Base-by-base conservation (phyloP, 2,329 filamentous ascomycete species). In the Colletotrichum paranaense region DNA sequence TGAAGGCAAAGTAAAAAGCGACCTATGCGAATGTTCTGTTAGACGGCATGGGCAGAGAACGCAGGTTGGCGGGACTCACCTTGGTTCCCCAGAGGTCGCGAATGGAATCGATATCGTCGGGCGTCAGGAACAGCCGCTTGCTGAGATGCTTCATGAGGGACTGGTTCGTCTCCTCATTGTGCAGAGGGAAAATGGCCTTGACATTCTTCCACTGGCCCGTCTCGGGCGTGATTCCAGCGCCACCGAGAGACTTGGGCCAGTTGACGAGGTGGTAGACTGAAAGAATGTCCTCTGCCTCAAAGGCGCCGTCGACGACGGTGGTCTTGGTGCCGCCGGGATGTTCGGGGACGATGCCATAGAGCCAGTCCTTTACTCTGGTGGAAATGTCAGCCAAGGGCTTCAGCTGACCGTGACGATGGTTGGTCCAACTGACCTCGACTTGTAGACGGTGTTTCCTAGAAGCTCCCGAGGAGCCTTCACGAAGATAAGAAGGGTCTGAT, bases 1-100 rank as follows among this genome's bases (percentile, higher is more conserved):
- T 92, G 77, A 95, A 95, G n/a, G 93, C 93, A 79, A 94, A 95
- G 82, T 95, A 95, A 78, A 93, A 95, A 3, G 92, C 93, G 66
- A 94, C 90, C 66, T 72, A 16, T 5, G 5, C 88, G 46, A 1
- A 19, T 4, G 90, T 42, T 53, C 8, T 91, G 55, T 49, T 14
- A 74, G 60, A 24, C 5, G n/a, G 56, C 16, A 22, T 5, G 1
- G 35, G 1, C 0, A 11, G 2, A 6, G 24, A 30, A 14, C 5
- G 7, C 0, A 11, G 14, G 16, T 1, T 12, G 1, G 46, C 22
- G 1, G 22, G 6, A 57, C 66, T 68, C 82, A 84, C 69, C 82
- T 92, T 91, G 74, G 91, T 85, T 9, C 92, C 92, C 77, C 92
- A 90, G 4, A 91, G 81, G 73, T 92, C 84, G 11, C 91, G 86